These are phyloP conservation scores for Petasospora rhodanensis DNA, from an alignment of 1,139 yeast species.

Conservation along the genomic window DNA sequence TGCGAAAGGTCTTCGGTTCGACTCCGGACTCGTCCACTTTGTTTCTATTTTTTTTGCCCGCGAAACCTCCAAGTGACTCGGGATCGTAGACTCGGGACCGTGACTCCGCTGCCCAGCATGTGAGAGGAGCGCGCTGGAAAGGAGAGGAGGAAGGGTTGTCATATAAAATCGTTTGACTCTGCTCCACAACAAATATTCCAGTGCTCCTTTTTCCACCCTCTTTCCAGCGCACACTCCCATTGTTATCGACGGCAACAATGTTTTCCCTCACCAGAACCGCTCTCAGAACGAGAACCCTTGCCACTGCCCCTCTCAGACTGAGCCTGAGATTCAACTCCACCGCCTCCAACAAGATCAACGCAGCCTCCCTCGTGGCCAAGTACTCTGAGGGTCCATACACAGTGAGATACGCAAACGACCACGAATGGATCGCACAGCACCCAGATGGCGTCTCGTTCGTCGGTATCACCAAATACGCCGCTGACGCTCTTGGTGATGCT, in stretches of 20 bases:
- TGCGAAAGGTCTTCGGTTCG: slow-evolving; percentile 90
- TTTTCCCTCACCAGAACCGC: slow-evolving; percentile 15
- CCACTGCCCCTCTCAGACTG: slow-evolving; percentile 16
- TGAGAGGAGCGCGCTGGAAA: neutral
- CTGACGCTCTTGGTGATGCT: slow-evolving; percentile 97
- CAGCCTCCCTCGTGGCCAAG: slow-evolving; percentile 21
- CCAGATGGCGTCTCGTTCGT: slow-evolving; percentile 75
- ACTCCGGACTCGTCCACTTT: slow-evolving; percentile 79
- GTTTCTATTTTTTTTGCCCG: slow-evolving; percentile 16
- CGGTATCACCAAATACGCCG: slow-evolving; percentile 93
- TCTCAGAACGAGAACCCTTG: slow-evolving; percentile 8
- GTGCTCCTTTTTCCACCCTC: neutral
- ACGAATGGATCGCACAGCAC: slow-evolving; percentile 92
- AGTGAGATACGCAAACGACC: slow-evolving; percentile 74
- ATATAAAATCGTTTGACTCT: slow-evolving; percentile 3
- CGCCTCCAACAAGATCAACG: slow-evolving; percentile 23
- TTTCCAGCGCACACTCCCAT: slow-evolving; percentile 1
- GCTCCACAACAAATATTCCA: neutral
- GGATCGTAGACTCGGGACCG: slow-evolving; percentile 1
- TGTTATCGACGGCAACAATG: too few species aligned
- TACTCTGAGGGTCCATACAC: slow-evolving; percentile 20
- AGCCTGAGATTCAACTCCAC: slow-evolving; percentile 20
- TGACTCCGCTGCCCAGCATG: neutral
- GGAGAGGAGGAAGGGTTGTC: neutral
- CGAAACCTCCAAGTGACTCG: too few species aligned